Percentiles rank a stretch among this genome's conserved stretches.
phyloP scores from a whole-genome alignment of 73 alveolate genomes.

The Paramecium biaurelia region DNA sequence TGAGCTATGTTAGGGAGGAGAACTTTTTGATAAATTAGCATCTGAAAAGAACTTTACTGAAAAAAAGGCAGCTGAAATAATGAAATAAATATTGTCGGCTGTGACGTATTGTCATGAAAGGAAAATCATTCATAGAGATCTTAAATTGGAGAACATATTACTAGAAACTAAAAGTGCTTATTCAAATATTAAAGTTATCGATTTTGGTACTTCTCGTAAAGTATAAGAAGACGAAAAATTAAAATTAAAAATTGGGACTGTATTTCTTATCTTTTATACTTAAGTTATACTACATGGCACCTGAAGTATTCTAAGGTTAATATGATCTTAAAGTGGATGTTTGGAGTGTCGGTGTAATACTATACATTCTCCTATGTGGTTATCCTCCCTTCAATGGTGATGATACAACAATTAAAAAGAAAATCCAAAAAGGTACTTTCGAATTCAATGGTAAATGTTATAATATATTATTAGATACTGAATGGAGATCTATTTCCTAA shows the following conservation, averaged over 20 bases:
- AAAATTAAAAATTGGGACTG: conserved; percentile 72
- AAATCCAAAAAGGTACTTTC: conserved; percentile 13
- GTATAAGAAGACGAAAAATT: background rate
- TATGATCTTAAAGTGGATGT: conserved; percentile 87
- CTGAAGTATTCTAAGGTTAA: conserved; percentile 79
- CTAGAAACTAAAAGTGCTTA: background rate
- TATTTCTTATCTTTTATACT: background rate
- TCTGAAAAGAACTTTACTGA: conserved; percentile 60
- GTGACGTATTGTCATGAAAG: conserved; percentile 64
- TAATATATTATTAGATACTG: conserved; percentile 25
- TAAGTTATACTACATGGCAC: conserved; percentile 83
- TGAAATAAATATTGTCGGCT: conserved; percentile 67
- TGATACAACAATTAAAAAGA: conserved; percentile 46
- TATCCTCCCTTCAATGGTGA: conserved; percentile 65
- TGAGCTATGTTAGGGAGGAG: conserved; percentile 69
- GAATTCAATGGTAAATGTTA: background rate
- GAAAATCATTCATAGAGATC: conserved; percentile 68
- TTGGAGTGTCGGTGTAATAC: conserved; percentile 86
- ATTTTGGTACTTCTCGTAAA: conserved; percentile 38
- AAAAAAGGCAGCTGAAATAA: conserved; percentile 64
- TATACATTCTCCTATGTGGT: conserved; percentile 51
- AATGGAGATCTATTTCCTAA: conserved; percentile 63
- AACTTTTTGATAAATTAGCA: conserved; percentile 62
- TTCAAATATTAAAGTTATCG: conserved; percentile 3
- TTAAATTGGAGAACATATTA: conserved; percentile 67